Evolutionary conservation across 2,329 filamentous ascomycete species (phyloP).

Genomic region (Fusarium domesticum): DNA sequence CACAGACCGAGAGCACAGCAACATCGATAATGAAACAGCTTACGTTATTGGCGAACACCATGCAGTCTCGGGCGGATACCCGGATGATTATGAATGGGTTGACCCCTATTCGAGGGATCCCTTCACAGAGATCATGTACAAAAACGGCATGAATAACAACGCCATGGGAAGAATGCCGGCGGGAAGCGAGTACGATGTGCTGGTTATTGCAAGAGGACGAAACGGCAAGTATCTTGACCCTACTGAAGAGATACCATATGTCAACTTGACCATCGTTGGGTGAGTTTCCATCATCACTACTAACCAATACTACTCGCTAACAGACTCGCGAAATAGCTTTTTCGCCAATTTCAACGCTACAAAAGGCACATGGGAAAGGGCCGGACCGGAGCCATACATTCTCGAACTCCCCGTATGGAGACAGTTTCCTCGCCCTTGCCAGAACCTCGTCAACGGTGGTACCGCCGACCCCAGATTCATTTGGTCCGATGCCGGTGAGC

Average conservation of each 20-base stretch:
- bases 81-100: slow-evolving; percentile 8
- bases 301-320: not conserved
- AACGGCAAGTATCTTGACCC: slow-evolving; percentile 5
- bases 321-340: not conserved
- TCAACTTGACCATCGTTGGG: slow-evolving; percentile 11
- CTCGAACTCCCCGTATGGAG: slow-evolving; percentile 12
- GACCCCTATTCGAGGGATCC: slow-evolving; percentile 5
- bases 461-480: slow-evolving; percentile 9
- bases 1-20: not conserved
- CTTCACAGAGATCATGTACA: slow-evolving; percentile 3
- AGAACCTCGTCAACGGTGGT: slow-evolving; percentile 10
- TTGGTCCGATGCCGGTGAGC: slow-evolving; percentile 14
- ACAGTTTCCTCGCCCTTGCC: slow-evolving; percentile 10
- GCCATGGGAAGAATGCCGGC: slow-evolving; percentile 11
- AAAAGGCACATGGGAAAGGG: slow-evolving; percentile 3
- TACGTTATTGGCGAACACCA: slow-evolving; percentile 9
- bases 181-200: slow-evolving; percentile 10
- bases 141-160: slow-evolving; percentile 11
- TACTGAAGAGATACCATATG: slow-evolving; percentile 3
- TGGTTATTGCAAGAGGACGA: slow-evolving; percentile 6
- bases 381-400: slow-evolving; percentile 10
- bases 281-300: not conserved
- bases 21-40: not conserved
- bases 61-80: slow-evolving; percentile 2
- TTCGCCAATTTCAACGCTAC: slow-evolving; percentile 8